phyloP scores from a whole-genome alignment of 2,329 filamentous ascomycete genomes.

The Aspergillus intermedius region DNA sequence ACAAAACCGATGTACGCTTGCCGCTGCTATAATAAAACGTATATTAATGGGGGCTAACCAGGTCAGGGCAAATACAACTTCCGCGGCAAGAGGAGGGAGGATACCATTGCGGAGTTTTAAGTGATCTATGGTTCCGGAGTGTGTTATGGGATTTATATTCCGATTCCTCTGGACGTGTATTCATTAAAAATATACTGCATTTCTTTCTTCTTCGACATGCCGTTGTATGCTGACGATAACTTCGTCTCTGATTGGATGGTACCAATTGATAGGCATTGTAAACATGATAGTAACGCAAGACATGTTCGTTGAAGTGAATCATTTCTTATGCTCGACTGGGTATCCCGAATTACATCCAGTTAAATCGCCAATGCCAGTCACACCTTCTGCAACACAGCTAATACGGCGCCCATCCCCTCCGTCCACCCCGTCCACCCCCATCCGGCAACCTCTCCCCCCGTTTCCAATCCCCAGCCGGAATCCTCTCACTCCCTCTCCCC shows the following conservation, averaged over 20 bases:
- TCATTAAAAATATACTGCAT: slow-evolving; percentile 30
- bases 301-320: background rate
- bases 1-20: slow-evolving; percentile 66
- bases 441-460: slow-evolving; percentile 43
- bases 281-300: background rate
- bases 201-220: slow-evolving; percentile 13
- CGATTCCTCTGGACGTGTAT: slow-evolving; percentile 18
- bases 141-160: slow-evolving; percentile 3
- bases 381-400: slow-evolving; percentile 6
- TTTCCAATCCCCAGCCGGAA: slow-evolving; percentile 45
- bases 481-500: slow-evolving; percentile 37
- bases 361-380: background rate
- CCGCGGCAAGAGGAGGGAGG: slow-evolving; percentile 80
- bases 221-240: no score
- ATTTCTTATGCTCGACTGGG: background rate
- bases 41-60: slow-evolving; percentile 7
- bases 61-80: slow-evolving; percentile 76
- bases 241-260: background rate
- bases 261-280: background rate
- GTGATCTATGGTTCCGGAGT: slow-evolving; percentile 14
- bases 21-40: no score
- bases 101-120: slow-evolving; percentile 74
- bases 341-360: background rate
- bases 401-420: slow-evolving; percentile 36
- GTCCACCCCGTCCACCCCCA: slow-evolving; percentile 21